These are phyloP conservation scores for Clarireedia paspali DNA, from an alignment of 2,329 filamentous ascomycete species.

Conservation along the genomic window DNA sequence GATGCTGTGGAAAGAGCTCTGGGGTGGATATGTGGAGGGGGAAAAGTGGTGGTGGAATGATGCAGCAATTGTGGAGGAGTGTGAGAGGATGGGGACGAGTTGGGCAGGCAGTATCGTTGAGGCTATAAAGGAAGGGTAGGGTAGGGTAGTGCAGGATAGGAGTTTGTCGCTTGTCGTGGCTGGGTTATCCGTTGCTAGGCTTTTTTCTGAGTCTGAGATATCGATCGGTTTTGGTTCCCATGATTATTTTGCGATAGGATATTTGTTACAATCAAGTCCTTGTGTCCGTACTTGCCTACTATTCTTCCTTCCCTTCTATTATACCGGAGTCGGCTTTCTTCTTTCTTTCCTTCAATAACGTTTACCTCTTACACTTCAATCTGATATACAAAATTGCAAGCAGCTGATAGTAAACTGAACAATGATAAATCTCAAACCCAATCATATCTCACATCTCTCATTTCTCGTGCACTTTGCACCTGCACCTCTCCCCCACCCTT, in stretches of 20 bases:
- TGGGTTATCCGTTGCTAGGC: not conserved
- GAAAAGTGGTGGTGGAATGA: slow-evolving; percentile 58
- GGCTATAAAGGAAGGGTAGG: slow-evolving; percentile 38
- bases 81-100: slow-evolving; percentile 42
- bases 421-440: too few species aligned
- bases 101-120: slow-evolving; percentile 54
- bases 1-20: slow-evolving; percentile 54
- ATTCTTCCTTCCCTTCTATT: too few species aligned
- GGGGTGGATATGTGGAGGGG: slow-evolving; percentile 37
- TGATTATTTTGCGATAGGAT: too few species aligned
- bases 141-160: not conserved
- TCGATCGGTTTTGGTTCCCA: not conserved
- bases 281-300: too few species aligned
- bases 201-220: not conserved
- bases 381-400: too few species aligned
- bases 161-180: not conserved
- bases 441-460: too few species aligned
- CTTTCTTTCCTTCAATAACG: too few species aligned
- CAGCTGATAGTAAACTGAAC: too few species aligned
- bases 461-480: not conserved
- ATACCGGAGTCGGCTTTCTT: too few species aligned
- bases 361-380: too few species aligned
- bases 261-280: too few species aligned
- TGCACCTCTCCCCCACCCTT: not conserved
- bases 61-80: slow-evolving; percentile 45